Percentiles rank a stretch among this genome's conserved stretches.
Evolutionary conservation across 164 flowering plant species (phyloP).

Genomic region (Sedum album): DNA sequence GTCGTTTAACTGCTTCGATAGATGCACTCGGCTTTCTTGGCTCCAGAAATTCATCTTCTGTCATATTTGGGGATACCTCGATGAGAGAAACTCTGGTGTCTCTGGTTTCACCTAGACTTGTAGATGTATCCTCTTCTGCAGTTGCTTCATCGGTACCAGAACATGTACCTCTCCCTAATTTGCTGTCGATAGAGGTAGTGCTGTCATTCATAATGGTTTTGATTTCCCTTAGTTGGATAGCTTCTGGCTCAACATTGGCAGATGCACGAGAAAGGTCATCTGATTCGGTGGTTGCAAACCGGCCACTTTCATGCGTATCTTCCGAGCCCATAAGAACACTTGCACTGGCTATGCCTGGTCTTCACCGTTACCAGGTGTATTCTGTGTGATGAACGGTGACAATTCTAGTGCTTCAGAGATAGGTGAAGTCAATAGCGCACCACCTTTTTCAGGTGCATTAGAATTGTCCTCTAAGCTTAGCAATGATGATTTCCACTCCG

Average conservation of each 20-base stretch:
- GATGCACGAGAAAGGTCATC: neutral
- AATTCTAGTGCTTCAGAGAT: constrained; percentile 20
- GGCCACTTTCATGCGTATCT: constrained; percentile 9
- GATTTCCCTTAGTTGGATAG: constrained; percentile 8
- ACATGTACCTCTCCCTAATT: neutral
- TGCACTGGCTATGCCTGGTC: constrained; percentile 2
- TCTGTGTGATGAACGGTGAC: constrained; percentile 12
- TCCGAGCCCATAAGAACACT: constrained; percentile 12
- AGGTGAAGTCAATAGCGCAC: constrained; percentile 9
- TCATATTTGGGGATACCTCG: constrained; percentile 13
- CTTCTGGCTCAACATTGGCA: neutral
- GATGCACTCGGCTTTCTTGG: constrained; percentile 14
- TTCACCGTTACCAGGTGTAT: constrained; percentile 6
- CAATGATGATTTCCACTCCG: constrained; percentile 58
- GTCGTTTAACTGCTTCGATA: constrained; percentile 36
- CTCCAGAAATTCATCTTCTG: constrained; percentile 4
- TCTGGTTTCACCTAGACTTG: neutral
- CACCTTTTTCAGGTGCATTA: constrained; percentile 14
- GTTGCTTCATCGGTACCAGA: neutral
- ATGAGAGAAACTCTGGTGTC: constrained; percentile 6
- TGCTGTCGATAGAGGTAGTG: neutral
- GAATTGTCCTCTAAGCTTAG: constrained; percentile 18
- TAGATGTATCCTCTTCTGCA: neutral
- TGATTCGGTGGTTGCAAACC: neutral
- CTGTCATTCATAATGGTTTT: neutral